These are phyloP conservation scores for Jamesozyma jinghongensis DNA, from an alignment of 805 yeast species.

Conservation along the genomic window DNA sequence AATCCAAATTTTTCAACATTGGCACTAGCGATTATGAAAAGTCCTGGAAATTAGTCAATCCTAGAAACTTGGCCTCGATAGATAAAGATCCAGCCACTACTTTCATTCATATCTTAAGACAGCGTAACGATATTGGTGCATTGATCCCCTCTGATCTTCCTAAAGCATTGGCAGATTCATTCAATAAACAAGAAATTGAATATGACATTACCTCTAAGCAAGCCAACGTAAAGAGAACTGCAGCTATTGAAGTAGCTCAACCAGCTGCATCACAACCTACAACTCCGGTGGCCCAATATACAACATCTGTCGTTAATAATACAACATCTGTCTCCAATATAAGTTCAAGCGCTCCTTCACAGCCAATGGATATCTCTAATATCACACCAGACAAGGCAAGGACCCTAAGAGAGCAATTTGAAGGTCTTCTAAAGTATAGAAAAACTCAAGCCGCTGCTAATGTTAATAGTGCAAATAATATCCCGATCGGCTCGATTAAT, in stretches of 20 bases:
- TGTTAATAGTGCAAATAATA: slow-evolving; percentile 29
- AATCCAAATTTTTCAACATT: slow-evolving; percentile 56
- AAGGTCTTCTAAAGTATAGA: slow-evolving; percentile 73
- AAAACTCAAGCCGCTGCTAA: slow-evolving; percentile 40
- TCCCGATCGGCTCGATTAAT: slow-evolving; percentile 21
- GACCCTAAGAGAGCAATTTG: slow-evolving; percentile 54
- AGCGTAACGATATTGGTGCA: slow-evolving; percentile 69
- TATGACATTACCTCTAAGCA: slow-evolving; percentile 54
- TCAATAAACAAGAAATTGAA: slow-evolving; percentile 73
- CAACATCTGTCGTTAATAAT: slow-evolving; percentile 15
- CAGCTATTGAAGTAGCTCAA: slow-evolving; percentile 8
- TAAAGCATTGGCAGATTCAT: slow-evolving; percentile 80
- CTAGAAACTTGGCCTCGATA: slow-evolving; percentile 75
- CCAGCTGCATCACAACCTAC: not conserved
- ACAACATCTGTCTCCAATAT: slow-evolving; percentile 39
- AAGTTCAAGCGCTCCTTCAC: slow-evolving; percentile 6
- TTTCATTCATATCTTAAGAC: slow-evolving; percentile 83
- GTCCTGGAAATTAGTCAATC: slow-evolving; percentile 94
- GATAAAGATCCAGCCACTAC: slow-evolving; percentile 90
- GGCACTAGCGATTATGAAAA: slow-evolving; percentile 78
- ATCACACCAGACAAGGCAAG: slow-evolving; percentile 8
- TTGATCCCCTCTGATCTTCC: slow-evolving; percentile 94
- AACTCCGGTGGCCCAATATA: slow-evolving; percentile 7
- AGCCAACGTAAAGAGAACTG: slow-evolving; percentile 32
- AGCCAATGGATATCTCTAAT: not conserved